phyloP scores from a whole-genome alignment of 768 basidiomycete species.

The Psilocybe tampanensis region DNA sequence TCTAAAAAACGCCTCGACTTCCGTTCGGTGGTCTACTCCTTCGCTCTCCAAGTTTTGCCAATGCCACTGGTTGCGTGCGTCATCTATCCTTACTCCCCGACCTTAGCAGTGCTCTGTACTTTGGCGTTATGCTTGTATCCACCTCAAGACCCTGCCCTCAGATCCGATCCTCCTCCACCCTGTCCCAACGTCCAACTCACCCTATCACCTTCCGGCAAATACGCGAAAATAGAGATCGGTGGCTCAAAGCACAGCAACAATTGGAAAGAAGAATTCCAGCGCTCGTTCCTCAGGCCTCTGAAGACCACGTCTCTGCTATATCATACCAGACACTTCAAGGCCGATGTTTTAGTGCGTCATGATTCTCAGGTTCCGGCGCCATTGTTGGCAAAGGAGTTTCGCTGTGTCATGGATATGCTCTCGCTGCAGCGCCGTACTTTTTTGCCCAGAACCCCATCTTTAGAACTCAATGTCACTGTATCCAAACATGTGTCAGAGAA shows the following conservation, averaged over 20 bases:
- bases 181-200: background rate
- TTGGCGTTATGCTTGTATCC: too few relatives aligned
- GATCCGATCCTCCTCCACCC: too few relatives aligned
- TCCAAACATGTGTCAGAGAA: background rate
- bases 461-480: slow-evolving; percentile 5
- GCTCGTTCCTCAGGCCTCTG: background rate
- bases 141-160: too few relatives aligned
- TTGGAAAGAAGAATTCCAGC: background rate
- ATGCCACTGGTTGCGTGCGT: too few relatives aligned
- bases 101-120: too few relatives aligned
- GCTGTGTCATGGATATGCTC: background rate
- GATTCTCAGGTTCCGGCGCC: background rate
- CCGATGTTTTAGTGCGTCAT: background rate
- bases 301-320: background rate
- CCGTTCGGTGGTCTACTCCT: too few relatives aligned
- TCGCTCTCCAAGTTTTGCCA: too few relatives aligned
- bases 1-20: too few relatives aligned
- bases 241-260: background rate
- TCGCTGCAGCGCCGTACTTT: background rate
- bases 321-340: background rate
- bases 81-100: too few relatives aligned
- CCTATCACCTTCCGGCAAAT: background rate
- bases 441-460: background rate
- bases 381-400: background rate
- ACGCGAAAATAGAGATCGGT: slow-evolving; percentile 3